A percentile compares a stretch with the other conserved stretches of the same genome.
These are phyloP conservation scores for Russula compacta DNA, from an alignment of 768 basidiomycete species.

Conservation along the genomic window DNA sequence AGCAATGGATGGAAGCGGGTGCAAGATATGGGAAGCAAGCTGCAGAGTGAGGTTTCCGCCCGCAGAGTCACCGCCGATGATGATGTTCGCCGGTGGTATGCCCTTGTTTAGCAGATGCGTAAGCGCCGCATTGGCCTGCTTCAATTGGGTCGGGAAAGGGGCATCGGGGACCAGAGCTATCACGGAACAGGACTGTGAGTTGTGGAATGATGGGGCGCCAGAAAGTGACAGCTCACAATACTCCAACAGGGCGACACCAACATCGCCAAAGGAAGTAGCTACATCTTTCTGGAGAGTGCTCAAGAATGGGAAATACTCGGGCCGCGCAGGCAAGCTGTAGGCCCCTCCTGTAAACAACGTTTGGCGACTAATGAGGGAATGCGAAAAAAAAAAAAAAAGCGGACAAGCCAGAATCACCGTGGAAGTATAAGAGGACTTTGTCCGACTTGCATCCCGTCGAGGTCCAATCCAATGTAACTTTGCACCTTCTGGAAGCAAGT, in stretches of 20 bases:
- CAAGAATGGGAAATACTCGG: not conserved
- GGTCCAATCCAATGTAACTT: constrained; percentile 9
- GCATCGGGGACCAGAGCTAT: not conserved
- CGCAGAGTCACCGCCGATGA: constrained; percentile 20
- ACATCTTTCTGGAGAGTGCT: not conserved
- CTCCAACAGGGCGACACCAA: not conserved
- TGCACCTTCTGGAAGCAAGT: not conserved
- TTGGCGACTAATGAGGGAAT: not conserved
- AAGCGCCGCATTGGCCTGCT: constrained; percentile 15
- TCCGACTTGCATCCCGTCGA: constrained; percentile 1
- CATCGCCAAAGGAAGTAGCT: not conserved
- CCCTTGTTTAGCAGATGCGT: constrained; percentile 17
- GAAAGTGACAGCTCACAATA: not conserved
- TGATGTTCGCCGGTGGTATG: constrained; percentile 16
- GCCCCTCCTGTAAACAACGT: not conserved
- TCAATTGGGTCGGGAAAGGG: constrained; percentile 20
- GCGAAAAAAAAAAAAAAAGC: too few species aligned
- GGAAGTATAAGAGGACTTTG: constrained; percentile 2
- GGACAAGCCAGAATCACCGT: not conserved
- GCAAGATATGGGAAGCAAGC: constrained; percentile 17
- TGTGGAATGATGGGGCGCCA: not conserved
- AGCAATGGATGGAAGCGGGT: constrained; percentile 14
- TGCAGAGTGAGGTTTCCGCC: constrained; percentile 21
- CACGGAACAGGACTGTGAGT: too few species aligned
- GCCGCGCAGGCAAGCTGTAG: not conserved